phyloP scores from a whole-genome alignment of 2,329 filamentous ascomycete genomes.

The Volutella citrinella region DNA sequence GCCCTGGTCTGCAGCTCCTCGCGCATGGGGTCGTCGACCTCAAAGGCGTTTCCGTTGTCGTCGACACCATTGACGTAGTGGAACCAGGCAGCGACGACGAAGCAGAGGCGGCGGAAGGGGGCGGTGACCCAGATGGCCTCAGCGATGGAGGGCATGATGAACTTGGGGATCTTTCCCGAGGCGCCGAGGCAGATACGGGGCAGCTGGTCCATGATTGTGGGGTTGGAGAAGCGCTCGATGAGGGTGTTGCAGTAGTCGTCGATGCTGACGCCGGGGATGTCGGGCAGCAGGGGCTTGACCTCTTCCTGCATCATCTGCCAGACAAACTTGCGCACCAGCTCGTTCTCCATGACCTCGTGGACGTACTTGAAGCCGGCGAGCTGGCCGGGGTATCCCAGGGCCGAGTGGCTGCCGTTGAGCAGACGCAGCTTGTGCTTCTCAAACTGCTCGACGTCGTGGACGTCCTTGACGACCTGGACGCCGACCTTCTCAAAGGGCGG shows the following conservation, averaged over 20 bases:
- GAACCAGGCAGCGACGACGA: constrained; percentile 50
- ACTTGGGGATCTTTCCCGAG: constrained; percentile 53
- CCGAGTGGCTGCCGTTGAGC: constrained; percentile 51
- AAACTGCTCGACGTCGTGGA: constrained; percentile 51
- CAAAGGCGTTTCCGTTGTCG: constrained; percentile 41
- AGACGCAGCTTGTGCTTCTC: constrained; percentile 56
- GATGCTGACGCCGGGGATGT: constrained; percentile 48
- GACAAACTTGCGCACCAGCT: constrained; percentile 43
- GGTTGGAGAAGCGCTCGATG: constrained; percentile 54
- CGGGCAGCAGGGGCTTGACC: constrained; percentile 50
- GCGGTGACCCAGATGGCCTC: constrained; percentile 43
- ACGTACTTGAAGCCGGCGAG: constrained; percentile 53
- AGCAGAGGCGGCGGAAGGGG: constrained; percentile 46
- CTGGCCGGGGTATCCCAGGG: constrained; percentile 49
- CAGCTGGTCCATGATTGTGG: constrained; percentile 54
- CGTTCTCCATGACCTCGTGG: constrained; percentile 51
- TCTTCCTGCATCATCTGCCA: constrained; percentile 55
- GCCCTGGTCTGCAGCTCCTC: constrained; percentile 46
- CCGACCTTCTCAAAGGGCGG: constrained; percentile 51
- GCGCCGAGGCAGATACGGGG: constrained; percentile 49
- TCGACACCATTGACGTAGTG: constrained; percentile 48
- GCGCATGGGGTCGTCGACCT: constrained; percentile 46
- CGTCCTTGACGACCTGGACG: constrained; percentile 48
- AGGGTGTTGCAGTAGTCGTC: constrained; percentile 51
- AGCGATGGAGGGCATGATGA: constrained; percentile 46